These are phyloP conservation scores for Cotoneaster glaucophyllus DNA, from an alignment of 306 rosid genomes.

Conservation along the genomic window DNA sequence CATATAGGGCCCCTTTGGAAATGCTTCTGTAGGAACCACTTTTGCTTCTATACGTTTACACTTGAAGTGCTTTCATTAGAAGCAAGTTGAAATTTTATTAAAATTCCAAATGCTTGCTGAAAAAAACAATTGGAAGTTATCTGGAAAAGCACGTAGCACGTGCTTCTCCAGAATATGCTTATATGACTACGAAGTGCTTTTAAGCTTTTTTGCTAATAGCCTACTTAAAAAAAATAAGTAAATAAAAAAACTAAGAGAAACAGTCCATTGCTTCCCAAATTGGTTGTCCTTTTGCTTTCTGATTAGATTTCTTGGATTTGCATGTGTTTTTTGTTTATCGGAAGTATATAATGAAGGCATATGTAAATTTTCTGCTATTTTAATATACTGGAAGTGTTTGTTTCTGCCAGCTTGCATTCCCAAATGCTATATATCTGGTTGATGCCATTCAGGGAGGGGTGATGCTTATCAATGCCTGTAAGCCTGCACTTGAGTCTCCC, in stretches of 20 bases:
- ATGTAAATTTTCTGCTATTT: neutral
- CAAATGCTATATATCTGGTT: slow-evolving; percentile 90
- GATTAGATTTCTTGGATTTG: neutral
- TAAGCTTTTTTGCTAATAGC: neutral
- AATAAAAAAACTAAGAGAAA: neutral
- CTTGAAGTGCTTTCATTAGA: neutral
- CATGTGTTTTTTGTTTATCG: neutral
- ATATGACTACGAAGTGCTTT: neutral
- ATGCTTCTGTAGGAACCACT: no score
- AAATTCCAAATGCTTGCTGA: neutral
- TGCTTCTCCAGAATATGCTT: neutral
- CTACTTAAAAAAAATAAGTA: neutral
- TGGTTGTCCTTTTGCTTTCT: neutral
- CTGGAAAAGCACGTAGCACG: neutral
- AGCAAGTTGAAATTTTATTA: neutral
- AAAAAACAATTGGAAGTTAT: neutral
- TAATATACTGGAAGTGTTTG: neutral
- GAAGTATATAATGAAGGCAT: neutral
- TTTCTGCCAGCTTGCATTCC: slow-evolving; percentile 80
- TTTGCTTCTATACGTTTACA: neutral
- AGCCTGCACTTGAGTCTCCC: slow-evolving; percentile 95
- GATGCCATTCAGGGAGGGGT: slow-evolving; percentile 86
- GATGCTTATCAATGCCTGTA: slow-evolving; percentile 77
- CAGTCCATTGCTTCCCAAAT: neutral
- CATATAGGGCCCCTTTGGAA: neutral